Evolutionary conservation across 2,329 filamentous ascomycete genomes (phyloP), one percentile per base, ranked within the genome.

Genomic region (Colletotrichum limetticola): DNA sequence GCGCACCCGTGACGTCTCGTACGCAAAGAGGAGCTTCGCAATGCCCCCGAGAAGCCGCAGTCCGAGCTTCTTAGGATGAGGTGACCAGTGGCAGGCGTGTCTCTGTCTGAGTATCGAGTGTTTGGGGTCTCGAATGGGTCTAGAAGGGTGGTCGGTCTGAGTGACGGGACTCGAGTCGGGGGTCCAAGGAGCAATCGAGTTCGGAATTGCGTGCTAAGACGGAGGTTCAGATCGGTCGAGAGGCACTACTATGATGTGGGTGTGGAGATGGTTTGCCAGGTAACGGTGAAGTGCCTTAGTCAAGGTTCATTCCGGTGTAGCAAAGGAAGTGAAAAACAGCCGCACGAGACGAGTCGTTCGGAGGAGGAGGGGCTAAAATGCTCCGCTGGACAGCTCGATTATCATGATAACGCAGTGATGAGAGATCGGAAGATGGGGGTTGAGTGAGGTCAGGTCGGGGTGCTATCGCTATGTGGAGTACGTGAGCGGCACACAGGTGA

Each of bases 341-440:
- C 60, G 60, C 26, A 56, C 66, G 35, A 62, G 53, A 24, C 26
- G 24, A 64, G 65, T 67, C 52, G 61, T 66, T 61, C 28, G 30
- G 30, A 26, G 49, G 56, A 57, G 46, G 49, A 30, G 32, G 49
- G 65, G 61, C 66, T 71, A 57, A 57, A 35, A 49, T 37, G 61
- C 60, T 61, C 60, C 24, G 71, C 37, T 30, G 55, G 35, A 58
- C 46, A 71, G 61, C 61, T 74, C 59, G 71, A 59, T 63, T 74
- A 68, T 74, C 68, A 72, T 71, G 68, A 71, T 68, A 71, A 61
- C 57, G 67, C 66, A 61, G 57, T 53, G 68, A 68, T 74, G 71
- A 24, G 56, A 68, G 57, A 52, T 72, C 63, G 53, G 63, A 52
- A 68, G 70, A 69, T 64, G 70, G 66, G 53, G 66, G 42, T 72